phyloP scores from a whole-genome alignment of 495 filamentous ascomycete genomes.

The Penicillium dipodomyicola region DNA sequence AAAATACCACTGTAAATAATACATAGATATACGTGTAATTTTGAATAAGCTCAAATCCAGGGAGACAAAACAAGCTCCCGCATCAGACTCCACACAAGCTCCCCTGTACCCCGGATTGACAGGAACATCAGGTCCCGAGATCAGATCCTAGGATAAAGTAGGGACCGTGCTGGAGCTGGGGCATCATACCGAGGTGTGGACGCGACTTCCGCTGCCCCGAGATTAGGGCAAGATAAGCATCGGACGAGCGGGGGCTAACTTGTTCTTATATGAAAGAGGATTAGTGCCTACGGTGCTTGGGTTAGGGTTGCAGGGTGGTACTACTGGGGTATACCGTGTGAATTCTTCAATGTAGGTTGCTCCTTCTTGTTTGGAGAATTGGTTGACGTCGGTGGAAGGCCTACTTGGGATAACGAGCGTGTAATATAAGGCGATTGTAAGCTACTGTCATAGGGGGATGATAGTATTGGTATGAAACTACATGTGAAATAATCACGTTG shows the following conservation, averaged over 20 bases:
- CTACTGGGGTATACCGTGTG: not conserved
- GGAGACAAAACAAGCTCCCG: slow-evolving; percentile 6
- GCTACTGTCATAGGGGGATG: not conserved
- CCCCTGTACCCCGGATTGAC: slow-evolving; percentile 27
- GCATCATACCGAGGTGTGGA: slow-evolving; percentile 8
- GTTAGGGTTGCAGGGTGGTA: not conserved
- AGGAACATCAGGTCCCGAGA: not conserved
- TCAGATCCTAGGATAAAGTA: slow-evolving; percentile 15
- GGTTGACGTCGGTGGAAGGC: not conserved
- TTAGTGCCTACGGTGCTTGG: not conserved
- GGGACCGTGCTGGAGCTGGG: slow-evolving; percentile 25
- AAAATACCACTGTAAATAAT: slow-evolving; percentile 2
- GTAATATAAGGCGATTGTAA: not conserved
- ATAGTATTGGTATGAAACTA: not conserved
- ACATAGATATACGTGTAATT: slow-evolving; percentile 12
- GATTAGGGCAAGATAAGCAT: slow-evolving; percentile 16
- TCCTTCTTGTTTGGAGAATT: not conserved
- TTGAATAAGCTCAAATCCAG: slow-evolving; percentile 11
- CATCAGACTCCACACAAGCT: slow-evolving; percentile 30
- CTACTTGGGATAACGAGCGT: not conserved
- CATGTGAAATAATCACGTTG: not conserved
- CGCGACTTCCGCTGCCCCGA: slow-evolving; percentile 26
- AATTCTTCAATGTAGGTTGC: not conserved
- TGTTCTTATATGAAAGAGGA: not conserved
- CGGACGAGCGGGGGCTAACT: slow-evolving; percentile 22